Base-by-base conservation (phyloP, 2,329 filamentous ascomycete genomes). In the Dothideomycetes sp. region DNA sequence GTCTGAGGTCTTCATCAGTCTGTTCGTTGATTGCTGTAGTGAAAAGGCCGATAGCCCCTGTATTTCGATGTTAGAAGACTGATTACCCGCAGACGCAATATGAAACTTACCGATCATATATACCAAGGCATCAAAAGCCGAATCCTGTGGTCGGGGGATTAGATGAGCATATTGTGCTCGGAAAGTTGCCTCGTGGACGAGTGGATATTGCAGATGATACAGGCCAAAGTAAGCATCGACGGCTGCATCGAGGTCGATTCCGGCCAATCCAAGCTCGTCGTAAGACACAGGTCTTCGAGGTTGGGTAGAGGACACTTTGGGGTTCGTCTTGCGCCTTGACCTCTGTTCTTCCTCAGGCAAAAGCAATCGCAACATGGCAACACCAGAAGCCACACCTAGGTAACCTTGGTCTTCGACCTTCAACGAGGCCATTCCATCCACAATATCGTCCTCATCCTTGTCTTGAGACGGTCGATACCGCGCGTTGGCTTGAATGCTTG, bases 181-280 rank as follows among this genome's bases (percentile, higher is more conserved):
- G 44, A 70, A 70, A 1, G 62, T 66, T 9, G 61, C 57, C 47
- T 70, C 67, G 38, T 70, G 64, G 5, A 70, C 54, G 29, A 70
- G 61, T 2, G 68, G 67, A 48, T 69, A 70, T 31, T 62, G 63
- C 8, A 57, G 52, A 46, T 70, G 65, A 45, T 69, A 70, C 19
- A 65, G 58, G 16, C 59, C 48, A 41, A 70, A 71, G 48, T 67
- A 71, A 1, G 64, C 61, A 42, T 69, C 62, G 41, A 65, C 50
- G 3, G 53, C 51, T 4, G 46, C 45, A 40, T 57, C 49, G 13
- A 55, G 44, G 43, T 56, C 52, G 34, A 56, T 51, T 29, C 53
- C 49, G 30, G 49, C 48, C 9, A 58, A 51, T 5, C 49, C 50
- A 8, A 51, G 44, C 24, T 48, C 47, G 28, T 33, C 40, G 15